Evolutionary conservation across 768 basidiomycete genomes (phyloP).

Genomic region (Russula abietina): DNA sequence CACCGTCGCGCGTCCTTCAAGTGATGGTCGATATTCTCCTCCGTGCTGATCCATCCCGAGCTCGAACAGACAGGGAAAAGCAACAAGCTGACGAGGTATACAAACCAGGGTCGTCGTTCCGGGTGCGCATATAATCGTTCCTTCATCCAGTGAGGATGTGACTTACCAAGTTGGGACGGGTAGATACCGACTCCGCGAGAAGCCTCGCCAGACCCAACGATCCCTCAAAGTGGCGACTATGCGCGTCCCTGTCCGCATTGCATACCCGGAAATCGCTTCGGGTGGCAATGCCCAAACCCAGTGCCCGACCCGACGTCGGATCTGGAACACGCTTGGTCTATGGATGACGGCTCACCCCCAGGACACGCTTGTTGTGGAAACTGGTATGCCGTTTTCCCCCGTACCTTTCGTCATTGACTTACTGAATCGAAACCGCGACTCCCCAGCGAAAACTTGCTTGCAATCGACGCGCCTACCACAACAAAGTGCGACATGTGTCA

Average conservation of each 20-base stretch:
- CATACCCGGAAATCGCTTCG: conserved; percentile 57
- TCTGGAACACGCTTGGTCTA: conserved; percentile 65
- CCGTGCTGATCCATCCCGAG: conserved; percentile 62
- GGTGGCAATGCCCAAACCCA: conserved; percentile 78
- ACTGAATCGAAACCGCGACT: conserved; percentile 6
- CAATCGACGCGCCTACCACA: conserved; percentile 66
- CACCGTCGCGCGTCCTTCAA: conserved; percentile 69
- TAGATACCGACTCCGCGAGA: conserved; percentile 75
- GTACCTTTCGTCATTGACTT: background rate
- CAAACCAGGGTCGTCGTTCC: conserved; percentile 50
- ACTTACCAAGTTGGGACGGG: conserved; percentile 6
- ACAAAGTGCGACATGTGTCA: conserved; percentile 80
- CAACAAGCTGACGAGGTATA: conserved; percentile 82
- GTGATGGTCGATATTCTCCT: conserved; percentile 65
- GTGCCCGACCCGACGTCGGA: conserved; percentile 66
- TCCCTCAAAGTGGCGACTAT: conserved; percentile 58
- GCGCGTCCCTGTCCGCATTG: conserved; percentile 81
- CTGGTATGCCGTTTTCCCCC: conserved; percentile 45
- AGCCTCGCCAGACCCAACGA: conserved; percentile 67
- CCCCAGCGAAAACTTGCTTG: conserved; percentile 66
- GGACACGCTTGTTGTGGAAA: conserved; percentile 80
- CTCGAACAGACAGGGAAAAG: conserved; percentile 62
- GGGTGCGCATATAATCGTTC: conserved; percentile 42
- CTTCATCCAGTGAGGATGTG: background rate
- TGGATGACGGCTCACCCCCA: conserved; percentile 72